Percentiles rank a stretch among this genome's conserved stretches.
These are phyloP conservation scores for Phytophthora citrophthora DNA, from an alignment of 352 stramenopile genomes.

Conservation along the genomic window DNA sequence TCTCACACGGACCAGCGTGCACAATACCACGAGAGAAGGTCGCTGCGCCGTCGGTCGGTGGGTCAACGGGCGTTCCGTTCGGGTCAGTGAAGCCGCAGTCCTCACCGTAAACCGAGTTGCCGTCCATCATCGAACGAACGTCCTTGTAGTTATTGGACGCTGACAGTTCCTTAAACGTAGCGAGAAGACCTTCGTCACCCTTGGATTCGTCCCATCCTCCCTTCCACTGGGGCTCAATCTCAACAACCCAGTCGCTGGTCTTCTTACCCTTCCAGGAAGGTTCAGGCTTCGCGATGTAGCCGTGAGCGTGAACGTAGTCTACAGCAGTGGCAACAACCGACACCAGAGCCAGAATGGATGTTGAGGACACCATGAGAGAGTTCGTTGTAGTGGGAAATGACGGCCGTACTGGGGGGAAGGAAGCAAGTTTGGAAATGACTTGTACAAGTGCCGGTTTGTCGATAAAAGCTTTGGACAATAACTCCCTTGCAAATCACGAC, in stretches of 20 bases:
- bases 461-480: too few relatives aligned
- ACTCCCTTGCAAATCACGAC: too few relatives aligned
- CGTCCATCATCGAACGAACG: constrained; percentile 39
- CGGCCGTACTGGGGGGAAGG: not conserved
- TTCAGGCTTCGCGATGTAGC: constrained; percentile 17
- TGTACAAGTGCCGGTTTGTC: not conserved
- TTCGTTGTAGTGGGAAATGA: not conserved
- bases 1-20: constrained; percentile 33
- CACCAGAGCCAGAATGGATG: constrained; percentile 23
- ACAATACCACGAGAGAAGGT: constrained; percentile 42
- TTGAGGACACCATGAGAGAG: constrained; percentile 20
- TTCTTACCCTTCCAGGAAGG: constrained; percentile 26
- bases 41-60: constrained; percentile 29
- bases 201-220: constrained; percentile 29
- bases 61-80: constrained; percentile 17
- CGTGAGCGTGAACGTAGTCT: constrained; percentile 23
- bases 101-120: constrained; percentile 28
- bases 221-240: constrained; percentile 40
- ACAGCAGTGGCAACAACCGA: constrained; percentile 19
- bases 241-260: constrained; percentile 36
- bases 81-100: constrained; percentile 39
- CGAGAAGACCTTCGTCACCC: constrained; percentile 22
- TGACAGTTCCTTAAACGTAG: constrained; percentile 32
- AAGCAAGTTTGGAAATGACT: constrained; percentile 29
- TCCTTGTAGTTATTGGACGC: constrained; percentile 24